These are phyloP conservation scores for Cryptococcus maquisensis DNA, from an alignment of 1,284 basidiomycete species.

Conservation along the genomic window DNA sequence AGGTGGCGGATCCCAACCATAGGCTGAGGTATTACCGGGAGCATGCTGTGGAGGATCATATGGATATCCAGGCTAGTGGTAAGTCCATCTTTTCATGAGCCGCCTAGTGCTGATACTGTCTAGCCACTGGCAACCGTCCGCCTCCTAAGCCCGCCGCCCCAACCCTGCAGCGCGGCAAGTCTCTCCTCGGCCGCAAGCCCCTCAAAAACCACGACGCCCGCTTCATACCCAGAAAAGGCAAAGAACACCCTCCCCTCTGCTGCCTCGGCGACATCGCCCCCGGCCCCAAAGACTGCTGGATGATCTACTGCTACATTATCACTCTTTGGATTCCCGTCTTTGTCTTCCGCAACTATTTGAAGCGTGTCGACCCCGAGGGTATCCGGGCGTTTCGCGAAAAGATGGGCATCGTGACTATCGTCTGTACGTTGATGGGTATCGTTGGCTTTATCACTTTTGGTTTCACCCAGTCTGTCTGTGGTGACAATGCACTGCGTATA, in stretches of 20 bases:
- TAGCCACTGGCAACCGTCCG: constrained; percentile 77
- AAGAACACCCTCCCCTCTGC: constrained; percentile 59
- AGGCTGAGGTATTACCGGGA: constrained; percentile 92
- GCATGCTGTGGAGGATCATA: constrained; percentile 76
- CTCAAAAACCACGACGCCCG: constrained; percentile 82
- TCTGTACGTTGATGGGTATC: constrained; percentile 74
- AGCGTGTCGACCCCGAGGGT: constrained; percentile 85
- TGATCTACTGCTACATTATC: constrained; percentile 87
- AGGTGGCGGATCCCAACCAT: constrained; percentile 93
- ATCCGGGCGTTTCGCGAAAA: constrained; percentile 96
- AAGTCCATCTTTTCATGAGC: constrained; percentile 42
- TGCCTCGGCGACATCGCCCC: constrained; percentile 69
- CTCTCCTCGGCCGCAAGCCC: constrained; percentile 80
- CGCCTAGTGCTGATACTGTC: constrained; percentile 2
- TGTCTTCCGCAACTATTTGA: constrained; percentile 57
- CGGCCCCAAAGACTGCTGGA: constrained; percentile 92
- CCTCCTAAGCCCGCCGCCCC: constrained; percentile 38
- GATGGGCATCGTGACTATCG: constrained; percentile 85
- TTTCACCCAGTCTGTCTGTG: constrained; percentile 94
- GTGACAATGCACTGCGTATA: constrained; percentile 73
- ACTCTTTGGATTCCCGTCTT: constrained; percentile 79
- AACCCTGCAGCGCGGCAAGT: constrained; percentile 72
- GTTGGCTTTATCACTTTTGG: constrained; percentile 99
- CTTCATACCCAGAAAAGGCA: constrained; percentile 57
- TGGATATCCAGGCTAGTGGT: constrained; percentile 75